Base-by-base conservation (phyloP, 306 rosid species). In the Sindora glabra region DNA sequence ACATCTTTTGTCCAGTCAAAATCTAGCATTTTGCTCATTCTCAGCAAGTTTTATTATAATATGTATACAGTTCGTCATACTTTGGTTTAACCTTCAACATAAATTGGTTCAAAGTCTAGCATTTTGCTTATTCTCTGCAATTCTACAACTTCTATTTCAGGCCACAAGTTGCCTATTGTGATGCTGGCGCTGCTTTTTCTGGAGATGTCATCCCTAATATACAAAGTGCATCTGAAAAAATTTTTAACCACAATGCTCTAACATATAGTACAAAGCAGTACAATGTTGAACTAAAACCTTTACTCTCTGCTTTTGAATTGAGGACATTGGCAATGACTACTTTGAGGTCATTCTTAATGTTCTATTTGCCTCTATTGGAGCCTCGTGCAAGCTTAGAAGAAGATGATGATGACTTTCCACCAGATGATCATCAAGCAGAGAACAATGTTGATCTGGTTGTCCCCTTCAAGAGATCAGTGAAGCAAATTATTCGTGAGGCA, bases 401-500 rank as follows among this genome's bases (percentile, higher is more conserved):
- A 11, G 92, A 83, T 26, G 90, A 87, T 22, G 89, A 77, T 32
- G 86, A 87, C 60, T 83, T 80, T 59, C 60, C 76, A 13, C 67
- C 37, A 3, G 85, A 81, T 14, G 41, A 53, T 29, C 73, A 53
- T 29, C 73, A 68, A 11, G 83, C 69, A 74, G 73, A 52, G 73
- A 64, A 26, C 46, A 73, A 1, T 8, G 66, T 68, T 2, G 83
- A 85, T 64, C 78, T 80, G 37, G 87, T 71, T 56, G 88, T 74
- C 59, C 97, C 99, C 47, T 74, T 94, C 0, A 82, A 84, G 65
- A 89, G 84, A 78, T 94, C 97, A 16, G 72, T 86, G 63, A 82
- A 74, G 56, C 99, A 89, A 80, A 84, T 94, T n/a, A 25, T 76
- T 16, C 95, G 95, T 2, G 99, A 94, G 82, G 99, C 86, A 39